A percentile compares a stretch with the other conserved stretches of the same genome.
Evolutionary conservation across 352 stramenopile species (phyloP).

Genomic region (Phytophthora idaei): DNA sequence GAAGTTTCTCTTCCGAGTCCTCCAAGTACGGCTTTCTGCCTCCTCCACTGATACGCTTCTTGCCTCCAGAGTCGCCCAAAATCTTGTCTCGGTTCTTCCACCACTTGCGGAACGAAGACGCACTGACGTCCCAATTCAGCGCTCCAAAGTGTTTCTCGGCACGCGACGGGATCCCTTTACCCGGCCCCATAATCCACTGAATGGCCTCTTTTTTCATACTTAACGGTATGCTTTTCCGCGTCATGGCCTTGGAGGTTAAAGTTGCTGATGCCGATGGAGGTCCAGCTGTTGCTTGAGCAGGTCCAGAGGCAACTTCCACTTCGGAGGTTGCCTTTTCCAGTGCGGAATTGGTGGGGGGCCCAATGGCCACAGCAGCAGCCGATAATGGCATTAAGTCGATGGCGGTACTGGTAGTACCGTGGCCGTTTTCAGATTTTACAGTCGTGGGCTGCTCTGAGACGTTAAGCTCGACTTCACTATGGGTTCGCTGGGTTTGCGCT

Average conservation of each 20-base stretch:
- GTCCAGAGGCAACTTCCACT: constrained; percentile 2
- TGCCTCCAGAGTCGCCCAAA: constrained; percentile 65
- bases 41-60: constrained; percentile 76
- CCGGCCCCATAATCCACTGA: constrained; percentile 76
- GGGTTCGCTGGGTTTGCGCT: not conserved
- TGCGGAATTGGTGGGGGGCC: constrained; percentile 5
- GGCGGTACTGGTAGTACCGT: not conserved
- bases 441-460: constrained; percentile 4
- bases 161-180: constrained; percentile 70
- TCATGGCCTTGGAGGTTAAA: constrained; percentile 34
- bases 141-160: constrained; percentile 78
- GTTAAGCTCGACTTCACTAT: constrained; percentile 4
- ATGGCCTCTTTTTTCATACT: constrained; percentile 88
- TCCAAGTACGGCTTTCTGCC: constrained; percentile 77
- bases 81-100: constrained; percentile 88
- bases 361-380: constrained; percentile 22
- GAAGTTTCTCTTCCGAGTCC: constrained; percentile 68
- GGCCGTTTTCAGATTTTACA: constrained; percentile 2
- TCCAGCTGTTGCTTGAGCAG: not conserved
- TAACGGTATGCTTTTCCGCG: constrained; percentile 77
- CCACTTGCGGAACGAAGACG: constrained; percentile 83
- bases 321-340: constrained; percentile 11
- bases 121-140: constrained; percentile 77
- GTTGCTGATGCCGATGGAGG: not conserved
- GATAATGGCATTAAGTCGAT: constrained; percentile 44